Evolutionary conservation across 202 grass and related monocot genomes (phyloP).

Genomic region (Setaria italica): DNA sequence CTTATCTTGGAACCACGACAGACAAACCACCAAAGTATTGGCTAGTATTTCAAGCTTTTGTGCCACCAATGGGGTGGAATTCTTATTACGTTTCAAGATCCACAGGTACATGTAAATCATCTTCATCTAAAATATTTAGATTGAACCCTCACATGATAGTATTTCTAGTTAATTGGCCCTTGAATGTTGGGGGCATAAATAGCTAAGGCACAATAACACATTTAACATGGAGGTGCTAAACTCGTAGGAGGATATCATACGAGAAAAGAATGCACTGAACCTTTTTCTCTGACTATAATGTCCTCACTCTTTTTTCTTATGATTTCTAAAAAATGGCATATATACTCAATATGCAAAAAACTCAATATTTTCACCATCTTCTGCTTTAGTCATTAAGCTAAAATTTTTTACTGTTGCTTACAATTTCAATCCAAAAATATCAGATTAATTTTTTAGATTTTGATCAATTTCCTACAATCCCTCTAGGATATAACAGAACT

Average conservation of each 20-base stretch:
- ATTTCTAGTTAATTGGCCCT: background rate
- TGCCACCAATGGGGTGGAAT: slow-evolving; percentile 87
- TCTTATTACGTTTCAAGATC: slow-evolving; percentile 76
- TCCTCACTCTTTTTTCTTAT: background rate
- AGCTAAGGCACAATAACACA: background rate
- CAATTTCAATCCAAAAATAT: slow-evolving; percentile 11
- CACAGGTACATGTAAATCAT: slow-evolving; percentile 54
- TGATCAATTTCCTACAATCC: slow-evolving; percentile 38
- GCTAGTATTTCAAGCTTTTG: slow-evolving; percentile 79
- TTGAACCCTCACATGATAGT: background rate
- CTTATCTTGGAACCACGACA: slow-evolving; percentile 70
- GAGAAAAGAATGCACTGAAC: background rate
- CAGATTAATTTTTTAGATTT: background rate
- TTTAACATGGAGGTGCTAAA: background rate
- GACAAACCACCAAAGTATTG: slow-evolving; percentile 73
- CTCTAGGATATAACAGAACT: slow-evolving; percentile 44
- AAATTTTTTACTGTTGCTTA: background rate
- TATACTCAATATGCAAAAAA: background rate
- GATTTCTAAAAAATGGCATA: background rate
- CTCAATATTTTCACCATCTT: slow-evolving; percentile 18
- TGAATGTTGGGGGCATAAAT: background rate
- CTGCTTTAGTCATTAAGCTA: background rate
- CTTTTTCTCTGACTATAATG: background rate
- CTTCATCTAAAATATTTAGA: slow-evolving; percentile 1
- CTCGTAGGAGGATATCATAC: background rate